Evolutionary conservation across 768 basidiomycete species (phyloP).

Genomic region (Amanita phalloides): DNA sequence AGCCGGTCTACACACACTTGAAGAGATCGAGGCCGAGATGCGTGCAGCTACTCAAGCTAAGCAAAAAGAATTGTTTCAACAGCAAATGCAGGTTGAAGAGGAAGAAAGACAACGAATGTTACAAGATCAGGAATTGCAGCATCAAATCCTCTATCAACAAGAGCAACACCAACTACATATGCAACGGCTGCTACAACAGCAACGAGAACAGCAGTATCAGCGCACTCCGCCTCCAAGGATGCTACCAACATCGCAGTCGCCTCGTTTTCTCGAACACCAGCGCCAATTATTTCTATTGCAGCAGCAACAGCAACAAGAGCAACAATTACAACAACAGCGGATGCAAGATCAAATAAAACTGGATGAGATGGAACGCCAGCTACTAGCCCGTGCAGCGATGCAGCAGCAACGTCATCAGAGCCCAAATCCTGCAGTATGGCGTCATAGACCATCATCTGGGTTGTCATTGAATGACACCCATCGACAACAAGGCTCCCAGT

Average conservation of each 20-base stretch:
- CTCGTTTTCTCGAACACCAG: conserved; percentile 69
- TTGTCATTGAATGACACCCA: conserved; percentile 41
- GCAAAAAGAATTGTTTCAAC: conserved; percentile 4
- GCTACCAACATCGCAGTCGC: conserved; percentile 65
- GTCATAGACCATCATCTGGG: conserved; percentile 21
- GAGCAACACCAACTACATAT: conserved; percentile 34
- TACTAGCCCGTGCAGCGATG: conserved; percentile 37
- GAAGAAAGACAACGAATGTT: conserved; percentile 10
- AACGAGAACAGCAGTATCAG: conserved; percentile 42
- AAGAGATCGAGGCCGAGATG: conserved; percentile 84
- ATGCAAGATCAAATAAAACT: conserved; percentile 53
- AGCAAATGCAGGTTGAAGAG: conserved; percentile 23
- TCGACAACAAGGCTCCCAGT: conserved; percentile 33
- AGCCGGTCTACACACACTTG: conserved; percentile 47
- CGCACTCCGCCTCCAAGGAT: conserved; percentile 65
- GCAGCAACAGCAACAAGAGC: conserved; percentile 61
- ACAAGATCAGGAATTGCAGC: conserved; percentile 24
- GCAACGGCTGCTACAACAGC: conserved; percentile 35
- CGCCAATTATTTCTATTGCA: conserved; percentile 60
- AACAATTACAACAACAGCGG: conserved; percentile 42
- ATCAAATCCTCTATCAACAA: conserved; percentile 23
- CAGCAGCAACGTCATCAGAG: conserved; percentile 24
- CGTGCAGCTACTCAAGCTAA: conserved; percentile 34
- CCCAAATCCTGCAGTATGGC: conserved; percentile 11
- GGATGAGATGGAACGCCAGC: conserved; percentile 58